Percentiles rank a stretch among this genome's conserved stretches.
phyloP scores from a whole-genome alignment of 2,329 filamentous ascomycete species.

The Ophiostoma fasciatum region DNA sequence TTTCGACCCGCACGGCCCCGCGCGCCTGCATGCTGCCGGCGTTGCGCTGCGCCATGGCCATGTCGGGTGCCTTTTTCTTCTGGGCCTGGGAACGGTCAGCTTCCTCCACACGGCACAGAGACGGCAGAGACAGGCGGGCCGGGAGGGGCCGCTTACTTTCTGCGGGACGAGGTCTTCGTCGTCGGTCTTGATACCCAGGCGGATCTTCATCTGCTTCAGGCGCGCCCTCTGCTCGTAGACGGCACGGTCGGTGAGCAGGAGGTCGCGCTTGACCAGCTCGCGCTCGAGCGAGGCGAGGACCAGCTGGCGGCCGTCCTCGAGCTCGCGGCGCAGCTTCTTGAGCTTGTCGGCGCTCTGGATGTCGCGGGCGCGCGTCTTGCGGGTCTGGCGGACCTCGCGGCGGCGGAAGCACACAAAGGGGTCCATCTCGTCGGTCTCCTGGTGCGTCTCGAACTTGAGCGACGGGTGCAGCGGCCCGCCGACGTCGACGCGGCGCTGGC shows the following conservation, averaged over 20 bases:
- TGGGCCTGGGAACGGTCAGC: constrained; percentile 36
- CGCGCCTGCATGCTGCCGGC: constrained; percentile 51
- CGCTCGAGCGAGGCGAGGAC: constrained; percentile 65
- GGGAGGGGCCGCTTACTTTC: constrained; percentile 46
- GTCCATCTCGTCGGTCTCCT: constrained; percentile 88
- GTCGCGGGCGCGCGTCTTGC: constrained; percentile 88
- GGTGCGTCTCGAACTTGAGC: constrained; percentile 87
- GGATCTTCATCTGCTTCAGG: constrained; percentile 78
- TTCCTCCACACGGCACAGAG: background rate
- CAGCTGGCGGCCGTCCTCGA: constrained; percentile 76
- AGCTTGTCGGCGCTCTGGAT: constrained; percentile 90
- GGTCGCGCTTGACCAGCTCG: constrained; percentile 64
- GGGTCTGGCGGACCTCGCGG: constrained; percentile 82
- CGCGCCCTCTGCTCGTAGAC: constrained; percentile 72
- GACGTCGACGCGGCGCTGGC: constrained; percentile 46
- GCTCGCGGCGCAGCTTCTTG: constrained; percentile 75
- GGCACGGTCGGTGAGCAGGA: constrained; percentile 57
- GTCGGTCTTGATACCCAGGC: constrained; percentile 76
- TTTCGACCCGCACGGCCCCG: constrained; percentile 53
- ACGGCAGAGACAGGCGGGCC: constrained; percentile 20
- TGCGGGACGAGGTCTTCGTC: constrained; percentile 93
- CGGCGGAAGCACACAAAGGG: constrained; percentile 97
- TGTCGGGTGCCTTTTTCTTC: constrained; percentile 53
- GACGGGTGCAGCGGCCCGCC: constrained; percentile 62
- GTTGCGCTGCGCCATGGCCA: constrained; percentile 41